Base-by-base conservation (phyloP, 441 rosid genomes). In the Oxalis stricta region DNA sequence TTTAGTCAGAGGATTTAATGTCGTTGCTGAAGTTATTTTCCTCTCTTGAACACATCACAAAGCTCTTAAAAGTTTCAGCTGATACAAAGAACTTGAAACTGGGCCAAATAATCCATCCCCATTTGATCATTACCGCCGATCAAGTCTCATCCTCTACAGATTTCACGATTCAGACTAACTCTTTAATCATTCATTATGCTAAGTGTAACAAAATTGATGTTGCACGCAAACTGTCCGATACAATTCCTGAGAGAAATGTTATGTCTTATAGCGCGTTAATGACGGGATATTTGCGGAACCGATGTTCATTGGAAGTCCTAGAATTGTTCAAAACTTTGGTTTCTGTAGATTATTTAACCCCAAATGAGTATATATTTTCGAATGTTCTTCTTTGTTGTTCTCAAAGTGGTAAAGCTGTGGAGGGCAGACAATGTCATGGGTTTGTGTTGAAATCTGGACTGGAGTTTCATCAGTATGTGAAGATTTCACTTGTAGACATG, bases 241-340 rank as follows among this genome's bases (percentile, higher is more conserved):
- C 18, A 23, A 83, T 79, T 85, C 63, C 58, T 18, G 61, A 63
- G 10, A 76, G 74, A 48, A 75, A 73, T 28, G 79, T 70, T 35
- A 79, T 91, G 33, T 85, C 93, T 22, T 63, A 75, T 68, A 57
- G 73, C 18, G 39, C 94, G 5, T 48, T 91, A 64, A 82, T 85
- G 84, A 54, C 65, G 0, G 84, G 96, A 26, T 82, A 74, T 55
- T 59, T 76, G 38, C 80, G 62, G 38, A 42, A 37, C 28, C 82
- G 79, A 41, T 38, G 54, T 52, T 42, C 66, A 3, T 39, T 37
- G 31, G 64, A 87, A 53, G 94, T 76, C 15, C 51, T 84, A n/a
- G 53, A 48, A 5, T 37, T 87, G 50, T 70, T 84, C 36, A 76
- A 70, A 65, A 38, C 50, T 50, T 68, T 84, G 82, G 9, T 56